Base-by-base conservation (phyloP, 768 basidiomycete species). In the Sporobolomyces roseus region DNA sequence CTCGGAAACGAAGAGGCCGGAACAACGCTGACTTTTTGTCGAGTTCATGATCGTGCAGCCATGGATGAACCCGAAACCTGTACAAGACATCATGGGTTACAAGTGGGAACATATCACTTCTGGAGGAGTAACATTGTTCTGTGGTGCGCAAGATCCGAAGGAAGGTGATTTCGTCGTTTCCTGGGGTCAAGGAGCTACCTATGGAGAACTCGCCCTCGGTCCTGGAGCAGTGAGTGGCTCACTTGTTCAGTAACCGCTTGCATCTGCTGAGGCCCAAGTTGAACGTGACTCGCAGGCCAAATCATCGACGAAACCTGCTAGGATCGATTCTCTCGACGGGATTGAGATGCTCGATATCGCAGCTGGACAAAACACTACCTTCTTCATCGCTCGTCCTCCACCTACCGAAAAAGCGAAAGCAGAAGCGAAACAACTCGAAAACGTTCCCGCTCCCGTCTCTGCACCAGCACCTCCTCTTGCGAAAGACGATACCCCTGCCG, bases 111-210 rank as follows among this genome's bases (percentile, higher is more conserved):
- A 83, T 10, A 86, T 86, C 2, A 80, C 83, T 23, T 88, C 86
- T 49, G 94, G 94, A 36, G 93, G 93, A 23, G 90, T 93, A 21
- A 92, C 92, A 0, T 90, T 94, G 76, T 96, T 90, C 82, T 82
- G 87, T 9, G 81, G 89, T 33, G 84, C 88, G 1, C 83, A 85
- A 4, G 90, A 92, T 55, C 87, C 89, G 21, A 88, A 90, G 46
- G 74, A 85, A 81, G 36, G 63, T 21, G 52, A 61, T 13, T n/a
- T 94, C 87, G 89, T 90, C 5, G 87, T 94, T 33, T 87, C 86
- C 0, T 74, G 75, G 72, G 75, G 75, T 19, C 75, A 78, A 63
- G 74, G 70, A 41, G 74, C 73, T 41, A 35, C 64, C 85, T 77
- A 77, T 41, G 87, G 86, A 52, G 91, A 94, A 78, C 85, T 94